Conservation (phyloP, 345 rosid species). For the Geranium brycei region DNA sequence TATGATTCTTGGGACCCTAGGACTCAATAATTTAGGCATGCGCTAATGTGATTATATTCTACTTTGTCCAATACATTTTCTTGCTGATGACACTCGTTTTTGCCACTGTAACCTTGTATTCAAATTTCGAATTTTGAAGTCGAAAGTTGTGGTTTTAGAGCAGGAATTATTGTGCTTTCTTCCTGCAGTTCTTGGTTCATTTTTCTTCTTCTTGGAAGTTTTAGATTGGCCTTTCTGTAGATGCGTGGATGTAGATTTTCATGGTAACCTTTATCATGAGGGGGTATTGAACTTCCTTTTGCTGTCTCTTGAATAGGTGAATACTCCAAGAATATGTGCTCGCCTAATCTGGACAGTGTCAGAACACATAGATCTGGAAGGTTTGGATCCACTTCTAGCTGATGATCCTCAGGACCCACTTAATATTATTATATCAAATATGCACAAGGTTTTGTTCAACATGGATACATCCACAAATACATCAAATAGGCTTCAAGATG, state of each 20-base stretch:
- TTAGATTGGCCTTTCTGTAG: background rate
- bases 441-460: slow-evolving; percentile 79
- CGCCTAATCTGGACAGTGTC: slow-evolving; percentile 85
- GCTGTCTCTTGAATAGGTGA: slow-evolving; percentile 42
- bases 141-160: background rate
- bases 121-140: no score
- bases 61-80: no score
- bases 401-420: slow-evolving; percentile 96
- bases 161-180: background rate
- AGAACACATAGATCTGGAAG: slow-evolving; percentile 91
- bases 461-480: slow-evolving; percentile 60
- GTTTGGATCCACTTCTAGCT: slow-evolving; percentile 94
- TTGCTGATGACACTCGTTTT: no score
- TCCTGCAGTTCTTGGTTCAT: background rate
- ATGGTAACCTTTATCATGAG: background rate
- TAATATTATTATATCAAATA: slow-evolving; percentile 67
- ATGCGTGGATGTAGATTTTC: no score
- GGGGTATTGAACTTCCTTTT: background rate
- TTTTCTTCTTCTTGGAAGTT: background rate
- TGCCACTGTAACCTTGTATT: no score
- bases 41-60: no score
- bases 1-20: no score
- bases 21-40: no score
- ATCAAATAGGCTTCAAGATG: slow-evolving; percentile 83
- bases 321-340: slow-evolving; percentile 57